Evolutionary conservation across 2,329 filamentous ascomycete species (phyloP), one percentile per base, ranked within the genome.

Genomic region (Ophiostoma quercus): DNA sequence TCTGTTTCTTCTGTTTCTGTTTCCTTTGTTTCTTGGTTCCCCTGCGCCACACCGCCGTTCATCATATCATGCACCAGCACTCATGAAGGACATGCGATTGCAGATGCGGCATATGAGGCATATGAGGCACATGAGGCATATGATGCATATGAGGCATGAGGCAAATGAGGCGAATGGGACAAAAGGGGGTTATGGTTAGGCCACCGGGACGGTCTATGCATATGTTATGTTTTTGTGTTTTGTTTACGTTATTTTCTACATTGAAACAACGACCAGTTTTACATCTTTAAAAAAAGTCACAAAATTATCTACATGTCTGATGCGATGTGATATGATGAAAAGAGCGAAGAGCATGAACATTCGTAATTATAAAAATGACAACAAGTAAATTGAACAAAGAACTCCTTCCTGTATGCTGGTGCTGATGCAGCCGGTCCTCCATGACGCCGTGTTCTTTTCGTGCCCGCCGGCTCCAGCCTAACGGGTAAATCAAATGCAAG

Each of bases 351-450:
- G n/a, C 8, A 69, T 39, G 12, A 54, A 39, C 32, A 43, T 66
- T 66, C 16, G 14, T n/a, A 2, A 65, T 47, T 34, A 6, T n/a
- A 63, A 47, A 12, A 22, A 19, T 25, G 14, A 12, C 37, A 29
- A 16, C 34, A 34, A n/a, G 9, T 16, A 43, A 60, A 34, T 14
- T 65, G 12, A 41, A 16, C 54, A 51, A 32, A 19, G 51, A 71
- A 71, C 68, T 65, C 71, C 71, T 54, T 65, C 71, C 71, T 54
- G 25, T 41, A 57, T 57, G 22, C 51, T 25, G 25, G 8, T 34
- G 34, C 34, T 34, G 34, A 68, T 71, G 69, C 67, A 72, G 51
- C 67, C 69, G 19, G 39, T 60, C 69, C 68, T 43, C n/a, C 41
- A 32, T 66, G 65, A 71, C 70, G 68, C 69, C 69, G 32, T n/a